A percentile compares a stretch with the other conserved stretches of the same genome.
These are phyloP conservation scores for Elaeis oleifera DNA, from an alignment of 202 grass and related monocot genomes.

Conservation along the genomic window DNA sequence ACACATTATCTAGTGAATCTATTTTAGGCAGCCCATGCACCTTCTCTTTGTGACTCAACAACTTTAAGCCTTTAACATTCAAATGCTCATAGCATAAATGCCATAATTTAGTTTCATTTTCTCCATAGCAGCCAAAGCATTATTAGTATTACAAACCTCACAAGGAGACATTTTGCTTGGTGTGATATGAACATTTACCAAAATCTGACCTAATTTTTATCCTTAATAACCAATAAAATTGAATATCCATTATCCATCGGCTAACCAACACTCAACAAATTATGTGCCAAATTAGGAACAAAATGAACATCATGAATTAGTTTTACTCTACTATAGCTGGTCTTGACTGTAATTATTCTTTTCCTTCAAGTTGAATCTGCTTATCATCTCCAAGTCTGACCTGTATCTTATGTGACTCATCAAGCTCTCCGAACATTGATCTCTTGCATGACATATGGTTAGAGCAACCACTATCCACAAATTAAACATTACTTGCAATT, in stretches of 20 bases:
- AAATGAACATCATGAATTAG: not conserved
- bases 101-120: not conserved
- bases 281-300: slow-evolving; percentile 7
- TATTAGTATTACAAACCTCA: not conserved
- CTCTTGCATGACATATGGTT: slow-evolving; percentile 1
- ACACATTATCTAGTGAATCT: not conserved
- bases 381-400: slow-evolving; percentile 4
- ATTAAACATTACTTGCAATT: not conserved
- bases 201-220: not conserved
- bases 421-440: not conserved
- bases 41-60: not conserved
- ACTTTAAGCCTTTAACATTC: not conserved
- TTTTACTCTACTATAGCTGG: not conserved
- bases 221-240: not conserved
- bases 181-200: not conserved
- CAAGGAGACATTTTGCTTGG: not conserved
- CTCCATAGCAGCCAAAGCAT: not conserved
- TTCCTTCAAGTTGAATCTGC: not conserved
- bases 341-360: not conserved
- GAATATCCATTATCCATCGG: slow-evolving; percentile 9
- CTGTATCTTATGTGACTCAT: not conserved
- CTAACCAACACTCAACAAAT: slow-evolving; percentile 6
- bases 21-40: not conserved
- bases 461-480: not conserved
- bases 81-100: not conserved